These are phyloP conservation scores for Trichosporon coremiiforme DNA, from an alignment of 1,284 basidiomycete species.

Conservation along the genomic window DNA sequence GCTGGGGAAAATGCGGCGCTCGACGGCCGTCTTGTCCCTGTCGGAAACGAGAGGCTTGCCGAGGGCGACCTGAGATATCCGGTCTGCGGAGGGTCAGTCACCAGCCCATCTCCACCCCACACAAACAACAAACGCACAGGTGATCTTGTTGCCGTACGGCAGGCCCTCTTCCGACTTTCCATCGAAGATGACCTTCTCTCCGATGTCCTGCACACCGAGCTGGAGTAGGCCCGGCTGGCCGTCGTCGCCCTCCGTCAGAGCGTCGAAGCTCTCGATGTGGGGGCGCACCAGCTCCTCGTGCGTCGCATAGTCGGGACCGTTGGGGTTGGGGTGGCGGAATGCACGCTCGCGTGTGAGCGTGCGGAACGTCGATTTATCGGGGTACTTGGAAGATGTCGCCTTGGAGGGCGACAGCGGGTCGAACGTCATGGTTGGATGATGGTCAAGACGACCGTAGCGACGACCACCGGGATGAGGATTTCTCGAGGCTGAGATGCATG, in stretches of 20 bases:
- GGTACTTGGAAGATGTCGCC: slow-evolving; percentile 39
- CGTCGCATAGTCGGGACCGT: slow-evolving; percentile 73
- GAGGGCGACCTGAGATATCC: slow-evolving; percentile 85
- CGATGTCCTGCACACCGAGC: slow-evolving; percentile 79
- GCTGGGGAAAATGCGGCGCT: slow-evolving; percentile 80
- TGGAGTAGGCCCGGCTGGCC: slow-evolving; percentile 79
- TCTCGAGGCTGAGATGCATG: background rate
- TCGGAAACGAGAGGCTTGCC: slow-evolving; percentile 86
- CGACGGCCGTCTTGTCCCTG: slow-evolving; percentile 72
- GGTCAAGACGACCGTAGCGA: slow-evolving; percentile 17
- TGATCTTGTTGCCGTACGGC: slow-evolving; percentile 77
- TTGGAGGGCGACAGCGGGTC: slow-evolving; percentile 49
- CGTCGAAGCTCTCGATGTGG: slow-evolving; percentile 95
- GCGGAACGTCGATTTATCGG: slow-evolving; percentile 64
- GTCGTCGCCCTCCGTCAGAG: slow-evolving; percentile 82
- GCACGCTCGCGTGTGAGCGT: slow-evolving; percentile 80
- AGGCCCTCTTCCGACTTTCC: slow-evolving; percentile 64
- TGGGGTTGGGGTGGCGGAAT: slow-evolving; percentile 75
- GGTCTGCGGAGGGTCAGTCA: slow-evolving; percentile 62
- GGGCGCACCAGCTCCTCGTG: slow-evolving; percentile 92
- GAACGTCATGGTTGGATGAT: slow-evolving; percentile 34
- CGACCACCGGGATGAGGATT: slow-evolving; percentile 11
- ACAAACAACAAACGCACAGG: slow-evolving; percentile 62
- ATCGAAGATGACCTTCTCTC: slow-evolving; percentile 90
- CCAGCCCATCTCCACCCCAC: background rate